Conservation (phyloP, 345 rosid genomes). For the Eucalyptus caleyi region DNA sequence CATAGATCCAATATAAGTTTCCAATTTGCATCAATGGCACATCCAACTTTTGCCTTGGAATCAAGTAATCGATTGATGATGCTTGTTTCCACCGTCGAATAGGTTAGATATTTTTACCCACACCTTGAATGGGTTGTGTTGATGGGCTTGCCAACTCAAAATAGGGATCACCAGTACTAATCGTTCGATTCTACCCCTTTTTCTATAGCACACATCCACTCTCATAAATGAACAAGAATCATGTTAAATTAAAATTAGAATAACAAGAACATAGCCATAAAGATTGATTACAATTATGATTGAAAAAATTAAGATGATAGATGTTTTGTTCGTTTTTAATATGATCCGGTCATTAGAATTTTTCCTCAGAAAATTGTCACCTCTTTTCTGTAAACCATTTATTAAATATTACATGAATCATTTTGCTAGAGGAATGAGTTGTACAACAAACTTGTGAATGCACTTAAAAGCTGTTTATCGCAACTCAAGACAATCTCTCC, state of each 20-base stretch:
- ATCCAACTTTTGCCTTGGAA: background rate
- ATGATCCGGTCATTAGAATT: background rate
- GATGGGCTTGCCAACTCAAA: accelerated
- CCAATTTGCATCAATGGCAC: background rate
- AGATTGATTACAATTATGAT: background rate
- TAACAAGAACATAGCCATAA: background rate
- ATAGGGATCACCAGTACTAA: background rate
- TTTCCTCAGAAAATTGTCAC: background rate
- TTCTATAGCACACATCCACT: background rate
- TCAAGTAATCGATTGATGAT: background rate
- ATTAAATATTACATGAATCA: too few species aligned
- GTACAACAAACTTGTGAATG: background rate
- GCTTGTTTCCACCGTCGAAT: background rate
- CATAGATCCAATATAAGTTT: background rate
- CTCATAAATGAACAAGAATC: too few species aligned
- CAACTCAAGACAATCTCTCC: background rate
- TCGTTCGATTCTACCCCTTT: background rate
- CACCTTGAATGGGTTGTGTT: background rate
- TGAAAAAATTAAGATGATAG: too few species aligned
- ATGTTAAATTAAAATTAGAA: too few species aligned
- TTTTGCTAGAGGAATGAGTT: background rate
- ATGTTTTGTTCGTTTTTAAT: accelerated
- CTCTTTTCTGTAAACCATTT: background rate
- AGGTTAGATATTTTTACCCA: too few species aligned
- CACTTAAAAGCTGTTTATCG: background rate